Percentiles rank a stretch among this genome's conserved stretches.
Evolutionary conservation across 257 asterid species (phyloP).

Genomic region (Petunia axillaris): DNA sequence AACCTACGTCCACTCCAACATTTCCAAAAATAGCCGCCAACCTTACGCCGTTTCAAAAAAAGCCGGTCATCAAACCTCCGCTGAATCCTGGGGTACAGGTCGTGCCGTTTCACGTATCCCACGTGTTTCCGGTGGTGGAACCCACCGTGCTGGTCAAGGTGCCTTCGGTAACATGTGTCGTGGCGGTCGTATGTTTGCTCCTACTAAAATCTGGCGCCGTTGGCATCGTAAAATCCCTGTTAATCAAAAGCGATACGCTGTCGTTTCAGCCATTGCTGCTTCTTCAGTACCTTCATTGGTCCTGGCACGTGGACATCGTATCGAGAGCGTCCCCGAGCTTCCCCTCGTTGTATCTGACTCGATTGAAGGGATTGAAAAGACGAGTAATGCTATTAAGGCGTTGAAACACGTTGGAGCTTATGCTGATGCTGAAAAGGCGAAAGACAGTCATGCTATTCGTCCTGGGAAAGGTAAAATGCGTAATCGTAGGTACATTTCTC

Average conservation of each 20-base stretch:
- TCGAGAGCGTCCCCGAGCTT: constrained; percentile 71
- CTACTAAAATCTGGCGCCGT: constrained; percentile 79
- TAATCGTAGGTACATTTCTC: constrained; percentile 66
- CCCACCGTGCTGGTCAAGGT: constrained; percentile 92
- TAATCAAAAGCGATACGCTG: constrained; percentile 73
- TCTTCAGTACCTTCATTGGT: constrained; percentile 74
- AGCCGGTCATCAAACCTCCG: constrained; percentile 93
- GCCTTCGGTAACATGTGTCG: constrained; percentile 97
- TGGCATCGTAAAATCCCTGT: constrained; percentile 71
- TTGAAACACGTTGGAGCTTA: constrained; percentile 75
- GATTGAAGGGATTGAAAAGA: constrained; percentile 69
- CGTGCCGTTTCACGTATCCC: constrained; percentile 96
- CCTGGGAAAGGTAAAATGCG: constrained; percentile 87
- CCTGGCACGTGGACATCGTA: constrained; percentile 74
- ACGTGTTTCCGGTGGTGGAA: constrained; percentile 95
- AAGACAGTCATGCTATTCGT: constrained; percentile 65
- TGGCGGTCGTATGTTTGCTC: constrained; percentile 92
- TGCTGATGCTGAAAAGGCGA: constrained; percentile 77
- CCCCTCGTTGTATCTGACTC: constrained; percentile 76
- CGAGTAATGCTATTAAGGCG: constrained; percentile 61
- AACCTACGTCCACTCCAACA: constrained; percentile 60
- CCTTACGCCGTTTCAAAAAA: constrained; percentile 76
- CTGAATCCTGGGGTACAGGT: constrained; percentile 96
- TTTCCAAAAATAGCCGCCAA: constrained; percentile 67
- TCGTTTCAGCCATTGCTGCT: constrained; percentile 79